Evolutionary conservation across 768 basidiomycete genomes (phyloP).

Genomic region (Erythrobasidium yunnanense): DNA sequence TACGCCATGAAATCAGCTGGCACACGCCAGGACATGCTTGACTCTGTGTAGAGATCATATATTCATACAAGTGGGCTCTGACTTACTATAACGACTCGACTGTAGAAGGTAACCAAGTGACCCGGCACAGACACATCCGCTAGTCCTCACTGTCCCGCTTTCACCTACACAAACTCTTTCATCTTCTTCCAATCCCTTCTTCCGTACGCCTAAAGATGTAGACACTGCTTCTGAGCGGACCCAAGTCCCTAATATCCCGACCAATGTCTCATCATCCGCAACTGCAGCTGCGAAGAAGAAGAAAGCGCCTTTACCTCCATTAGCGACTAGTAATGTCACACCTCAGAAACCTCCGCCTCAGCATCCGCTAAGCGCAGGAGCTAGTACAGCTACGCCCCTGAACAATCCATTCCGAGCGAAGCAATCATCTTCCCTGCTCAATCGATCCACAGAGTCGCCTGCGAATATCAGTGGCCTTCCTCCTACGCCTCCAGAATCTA

Average conservation of each 20-base stretch:
- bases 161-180: no score
- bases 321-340: not conserved
- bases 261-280: slow-evolving; percentile 3
- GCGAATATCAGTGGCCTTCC: not conserved
- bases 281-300: slow-evolving; percentile 13
- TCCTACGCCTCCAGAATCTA: not conserved
- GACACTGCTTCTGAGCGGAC: no score
- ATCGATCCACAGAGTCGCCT: not conserved
- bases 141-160: not conserved
- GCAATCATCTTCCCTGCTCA: not conserved
- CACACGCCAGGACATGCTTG: slow-evolving; percentile 15
- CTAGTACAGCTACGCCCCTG: not conserved
- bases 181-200: slow-evolving; percentile 13
- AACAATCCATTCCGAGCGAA: slow-evolving; percentile 6
- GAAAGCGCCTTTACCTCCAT: not conserved
- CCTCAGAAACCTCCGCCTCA: not conserved
- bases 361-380: not conserved
- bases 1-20: not conserved
- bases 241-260: not conserved
- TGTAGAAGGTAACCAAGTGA: no score
- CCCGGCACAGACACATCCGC: slow-evolving; percentile 15
- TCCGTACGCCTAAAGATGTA: not conserved
- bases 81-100: not conserved
- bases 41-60: slow-evolving; percentile 19
- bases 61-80: slow-evolving; percentile 15